These are phyloP conservation scores for Bifiguratus adelaidae DNA, from an alignment of 192 early-diverging fungal genomes.

Conservation along the genomic window DNA sequence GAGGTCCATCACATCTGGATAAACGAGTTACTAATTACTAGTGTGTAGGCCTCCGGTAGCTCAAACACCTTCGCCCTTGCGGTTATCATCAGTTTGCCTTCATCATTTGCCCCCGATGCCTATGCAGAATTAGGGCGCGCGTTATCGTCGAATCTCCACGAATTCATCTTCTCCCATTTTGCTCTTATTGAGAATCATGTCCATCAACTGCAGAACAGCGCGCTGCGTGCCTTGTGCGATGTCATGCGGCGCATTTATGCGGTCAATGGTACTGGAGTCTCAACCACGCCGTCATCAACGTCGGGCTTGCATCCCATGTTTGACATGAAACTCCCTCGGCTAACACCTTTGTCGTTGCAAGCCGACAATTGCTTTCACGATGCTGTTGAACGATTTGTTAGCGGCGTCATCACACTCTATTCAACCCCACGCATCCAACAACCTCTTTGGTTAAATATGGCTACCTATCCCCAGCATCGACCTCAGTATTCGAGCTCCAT, in stretches of 20 bases:
- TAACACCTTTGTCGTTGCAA: too few relatives aligned
- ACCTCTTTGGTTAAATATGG: constrained; percentile 33
- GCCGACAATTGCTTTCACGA: constrained; percentile 31
- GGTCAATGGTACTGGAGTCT: too few relatives aligned
- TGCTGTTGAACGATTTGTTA: constrained; percentile 31
- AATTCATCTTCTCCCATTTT: constrained; percentile 48
- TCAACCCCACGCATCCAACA: constrained; percentile 28
- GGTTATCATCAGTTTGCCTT: constrained; percentile 35
- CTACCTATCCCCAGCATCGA: constrained; percentile 23
- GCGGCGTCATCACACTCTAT: constrained; percentile 32
- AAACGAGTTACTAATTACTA: not conserved
- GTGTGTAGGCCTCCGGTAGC: constrained; percentile 24
- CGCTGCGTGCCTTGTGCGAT: constrained; percentile 23
- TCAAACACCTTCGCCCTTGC: constrained; percentile 40
- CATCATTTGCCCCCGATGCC: too few relatives aligned
- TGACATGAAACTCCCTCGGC: too few relatives aligned
- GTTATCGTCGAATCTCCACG: too few relatives aligned
- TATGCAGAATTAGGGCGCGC: constrained; percentile 23
- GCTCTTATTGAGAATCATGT: constrained; percentile 40
- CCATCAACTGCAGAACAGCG: constrained; percentile 38
- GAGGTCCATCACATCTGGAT: not conserved
- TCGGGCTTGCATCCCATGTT: too few relatives aligned
- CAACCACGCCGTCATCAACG: too few relatives aligned
- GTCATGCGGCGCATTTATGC: constrained; percentile 8
- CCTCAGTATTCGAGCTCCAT: constrained; percentile 14